Percentiles rank a stretch among this genome's conserved stretches.
Evolutionary conservation across 768 basidiomycete genomes (phyloP).

Genomic region (Hygrophorus russula): DNA sequence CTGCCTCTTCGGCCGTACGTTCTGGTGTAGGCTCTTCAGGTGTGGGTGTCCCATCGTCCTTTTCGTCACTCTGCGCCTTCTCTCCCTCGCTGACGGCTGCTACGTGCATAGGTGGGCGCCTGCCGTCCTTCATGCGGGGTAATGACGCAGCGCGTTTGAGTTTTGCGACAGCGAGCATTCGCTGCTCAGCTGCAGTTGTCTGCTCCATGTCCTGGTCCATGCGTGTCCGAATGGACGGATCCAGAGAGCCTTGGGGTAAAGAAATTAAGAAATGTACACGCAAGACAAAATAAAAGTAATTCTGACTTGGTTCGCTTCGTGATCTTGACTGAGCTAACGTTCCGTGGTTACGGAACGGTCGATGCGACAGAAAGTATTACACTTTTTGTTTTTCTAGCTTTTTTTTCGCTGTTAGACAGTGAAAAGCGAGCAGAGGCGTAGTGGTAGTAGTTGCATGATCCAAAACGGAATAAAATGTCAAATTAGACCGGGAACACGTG

Average conservation of each 20-base stretch:
- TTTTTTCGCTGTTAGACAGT: too few relatives aligned
- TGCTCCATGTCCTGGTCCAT: conserved; percentile 25
- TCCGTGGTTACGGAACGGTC: too few relatives aligned
- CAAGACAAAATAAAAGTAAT: too few relatives aligned
- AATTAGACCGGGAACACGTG: too few relatives aligned
- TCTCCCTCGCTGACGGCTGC: conserved; percentile 80
- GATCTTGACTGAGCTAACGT: too few relatives aligned
- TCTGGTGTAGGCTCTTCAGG: conserved; percentile 2
- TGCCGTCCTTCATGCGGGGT: conserved; percentile 84
- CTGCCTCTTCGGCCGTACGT: conserved; percentile 14
- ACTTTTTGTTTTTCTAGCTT: too few relatives aligned
- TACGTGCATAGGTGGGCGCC: conserved; percentile 78
- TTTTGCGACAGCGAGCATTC: conserved; percentile 80
- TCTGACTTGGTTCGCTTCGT: too few relatives aligned
- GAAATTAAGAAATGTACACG: not conserved
- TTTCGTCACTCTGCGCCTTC: conserved; percentile 30
- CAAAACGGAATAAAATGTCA: too few relatives aligned
- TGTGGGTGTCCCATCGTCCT: conserved; percentile 19
- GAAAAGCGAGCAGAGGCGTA: too few relatives aligned
- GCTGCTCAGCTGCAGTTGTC: conserved; percentile 54
- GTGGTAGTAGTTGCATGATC: too few relatives aligned
- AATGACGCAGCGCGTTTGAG: conserved; percentile 87
- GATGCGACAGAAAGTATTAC: too few relatives aligned
- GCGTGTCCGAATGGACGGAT: not conserved
- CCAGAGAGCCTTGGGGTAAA: not conserved